Base-by-base conservation (phyloP, 108 stramenopile species). In the Thalassiosira profunda region DNA sequence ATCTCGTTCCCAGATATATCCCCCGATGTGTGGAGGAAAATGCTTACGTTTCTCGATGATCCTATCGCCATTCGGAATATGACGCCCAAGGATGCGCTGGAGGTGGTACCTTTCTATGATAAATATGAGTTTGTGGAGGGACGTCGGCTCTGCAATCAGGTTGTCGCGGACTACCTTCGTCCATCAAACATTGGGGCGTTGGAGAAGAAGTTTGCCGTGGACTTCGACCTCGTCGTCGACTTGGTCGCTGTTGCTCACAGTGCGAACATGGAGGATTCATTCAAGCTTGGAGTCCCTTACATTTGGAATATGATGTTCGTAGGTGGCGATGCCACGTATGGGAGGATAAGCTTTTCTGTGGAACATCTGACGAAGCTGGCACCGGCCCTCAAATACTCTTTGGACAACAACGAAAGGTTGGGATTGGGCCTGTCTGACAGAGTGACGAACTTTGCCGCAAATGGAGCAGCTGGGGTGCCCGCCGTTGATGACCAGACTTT, bases 1-100 rank as follows among this genome's bases (percentile, higher is more conserved):
- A 49, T 49, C 18, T 18, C 48, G n/a, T 49, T 49, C 18, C 48
- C 48, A 12, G 48, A 49, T n/a, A 49, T 49, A 18, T 12, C 48
- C 15, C 48, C n/a, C 48, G 48, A 9, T 9, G 20, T 18, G 48
- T 49, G 48, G 48, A 18, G 20, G n/a, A 17, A 17, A 18, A 9
- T 49, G n/a, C n/a, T 49, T 14, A 9, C 9, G 8, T 49, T 49
- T 18, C 15, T 49, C n/a, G 48, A 49, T 18, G n/a, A n/a, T 18
- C 48, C 48, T n/a, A 9, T 49, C 11, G 48, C 48, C 9, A 9
- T 18, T 8, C n/a, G 48, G 18, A 9, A 18, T 49, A 49, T 49
- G 48, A 49, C 11, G n/a, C 17, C 48, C 18, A 9, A 49, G 20
- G 48, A 49, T 49, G 48, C 18, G 20, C 9, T 8, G 9, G 18